phyloP scores from a whole-genome alignment of 1,139 yeast species.

The Kurtzmaniella quercitrusa region DNA sequence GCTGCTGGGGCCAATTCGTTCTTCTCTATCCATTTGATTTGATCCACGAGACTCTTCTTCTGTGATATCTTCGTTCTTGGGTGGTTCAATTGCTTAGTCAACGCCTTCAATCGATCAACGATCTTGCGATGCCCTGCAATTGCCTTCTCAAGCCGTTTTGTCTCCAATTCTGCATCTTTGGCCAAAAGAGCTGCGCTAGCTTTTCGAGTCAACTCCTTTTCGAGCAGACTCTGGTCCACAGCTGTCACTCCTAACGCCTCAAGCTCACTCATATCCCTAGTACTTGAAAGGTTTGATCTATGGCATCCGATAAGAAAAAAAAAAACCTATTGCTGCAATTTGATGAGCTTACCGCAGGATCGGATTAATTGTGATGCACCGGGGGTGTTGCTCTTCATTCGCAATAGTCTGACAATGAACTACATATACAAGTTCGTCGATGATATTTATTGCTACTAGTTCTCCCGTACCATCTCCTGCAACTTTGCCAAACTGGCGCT shows the following conservation, averaged over 20 bases:
- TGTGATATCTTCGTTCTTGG: constrained; percentile 66
- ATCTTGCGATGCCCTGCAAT: constrained; percentile 41
- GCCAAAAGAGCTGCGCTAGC: constrained; percentile 61
- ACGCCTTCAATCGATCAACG: constrained; percentile 35
- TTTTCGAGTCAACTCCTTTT: constrained; percentile 60
- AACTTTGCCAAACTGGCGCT: constrained; percentile 21
- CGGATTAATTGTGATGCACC: too few species aligned
- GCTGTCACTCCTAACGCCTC: constrained; percentile 37
- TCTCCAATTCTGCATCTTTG: constrained; percentile 70
- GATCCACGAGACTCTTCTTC: constrained; percentile 49
- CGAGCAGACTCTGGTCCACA: constrained; percentile 75
- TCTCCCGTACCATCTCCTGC: constrained; percentile 17
- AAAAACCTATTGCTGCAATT: too few species aligned
- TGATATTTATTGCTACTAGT: neutral
- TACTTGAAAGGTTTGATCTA: neutral
- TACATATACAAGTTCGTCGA: too few species aligned
- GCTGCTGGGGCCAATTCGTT: constrained; percentile 51
- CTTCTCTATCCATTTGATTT: constrained; percentile 48
- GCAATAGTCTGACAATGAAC: too few species aligned
- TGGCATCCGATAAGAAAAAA: neutral
- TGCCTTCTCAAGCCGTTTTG: constrained; percentile 67
- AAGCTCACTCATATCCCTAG: constrained; percentile 10
- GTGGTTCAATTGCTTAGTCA: constrained; percentile 47
- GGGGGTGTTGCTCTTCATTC: too few species aligned
- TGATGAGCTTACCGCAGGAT: too few species aligned